Conservation (phyloP, 2,329 filamentous ascomycete species). For the Fusarium concolor region DNA sequence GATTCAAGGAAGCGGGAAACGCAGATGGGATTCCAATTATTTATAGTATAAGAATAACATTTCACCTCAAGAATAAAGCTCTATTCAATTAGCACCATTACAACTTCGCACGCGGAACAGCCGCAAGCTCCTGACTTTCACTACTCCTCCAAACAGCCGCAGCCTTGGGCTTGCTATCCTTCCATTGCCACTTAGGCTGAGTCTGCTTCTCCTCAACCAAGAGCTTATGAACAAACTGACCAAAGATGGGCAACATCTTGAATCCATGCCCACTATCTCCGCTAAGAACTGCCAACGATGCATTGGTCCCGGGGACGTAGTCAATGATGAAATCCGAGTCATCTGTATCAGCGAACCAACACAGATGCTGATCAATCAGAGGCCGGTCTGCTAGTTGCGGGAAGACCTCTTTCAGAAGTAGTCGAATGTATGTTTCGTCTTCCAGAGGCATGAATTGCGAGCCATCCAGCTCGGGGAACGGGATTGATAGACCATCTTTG, state of each 20-base stretch:
- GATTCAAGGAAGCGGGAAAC: too few relatives aligned
- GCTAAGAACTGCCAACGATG: conserved; percentile 12
- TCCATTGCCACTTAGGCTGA: conserved; percentile 33
- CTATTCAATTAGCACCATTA: too few relatives aligned
- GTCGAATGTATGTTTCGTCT: conserved; percentile 23
- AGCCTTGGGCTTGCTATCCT: conserved; percentile 21
- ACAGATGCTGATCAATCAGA: conserved; percentile 28
- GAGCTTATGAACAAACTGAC: conserved; percentile 21
- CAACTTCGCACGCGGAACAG: conserved; percentile 24
- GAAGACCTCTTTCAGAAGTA: conserved; percentile 18
- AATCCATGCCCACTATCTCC: conserved; percentile 30
- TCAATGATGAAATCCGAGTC: conserved; percentile 36
- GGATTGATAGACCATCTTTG: conserved; percentile 26
- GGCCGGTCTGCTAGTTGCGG: conserved; percentile 10
- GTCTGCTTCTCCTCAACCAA: conserved; percentile 14
- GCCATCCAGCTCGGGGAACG: neutral
- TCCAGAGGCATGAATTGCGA: conserved; percentile 35
- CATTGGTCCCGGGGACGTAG: conserved; percentile 25
- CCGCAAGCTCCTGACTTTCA: conserved; percentile 29
- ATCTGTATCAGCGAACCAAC: conserved; percentile 33
- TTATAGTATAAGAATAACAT: too few relatives aligned
- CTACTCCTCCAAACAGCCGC: conserved; percentile 32
- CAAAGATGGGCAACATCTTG: conserved; percentile 33
- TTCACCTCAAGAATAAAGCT: too few relatives aligned
- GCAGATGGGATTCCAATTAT: too few relatives aligned